Evolutionary conservation across 2,329 filamentous ascomycete species (phyloP).

Genomic region (Tolypocladium nubicola): DNA sequence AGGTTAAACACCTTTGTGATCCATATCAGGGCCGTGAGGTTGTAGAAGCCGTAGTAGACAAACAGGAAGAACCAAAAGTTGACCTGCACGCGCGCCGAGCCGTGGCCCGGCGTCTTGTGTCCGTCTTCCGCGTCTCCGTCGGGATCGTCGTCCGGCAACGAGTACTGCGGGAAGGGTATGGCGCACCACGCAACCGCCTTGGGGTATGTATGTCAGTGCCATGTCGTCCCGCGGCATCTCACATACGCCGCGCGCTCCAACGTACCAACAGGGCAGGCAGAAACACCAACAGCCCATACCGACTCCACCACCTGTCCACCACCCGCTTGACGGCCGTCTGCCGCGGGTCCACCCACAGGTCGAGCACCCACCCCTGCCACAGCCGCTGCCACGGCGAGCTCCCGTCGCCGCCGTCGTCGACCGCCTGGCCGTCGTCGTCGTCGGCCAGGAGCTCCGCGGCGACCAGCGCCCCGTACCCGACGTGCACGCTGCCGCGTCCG

Average conservation of each 20-base stretch:
- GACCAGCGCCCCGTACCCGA: conserved; percentile 44
- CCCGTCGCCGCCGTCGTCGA: conserved; percentile 20
- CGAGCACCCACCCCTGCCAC: conserved; percentile 27
- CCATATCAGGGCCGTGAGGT: conserved; percentile 56
- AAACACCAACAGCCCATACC: conserved; percentile 50
- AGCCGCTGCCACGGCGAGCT: conserved; percentile 22
- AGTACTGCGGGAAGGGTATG: conserved; percentile 54
- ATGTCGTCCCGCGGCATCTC: background rate
- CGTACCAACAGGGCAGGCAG: conserved; percentile 50
- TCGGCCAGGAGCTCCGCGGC: conserved; percentile 29
- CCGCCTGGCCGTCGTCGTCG: conserved; percentile 14
- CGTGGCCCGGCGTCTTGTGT: conserved; percentile 46
- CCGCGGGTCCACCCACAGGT: conserved; percentile 52
- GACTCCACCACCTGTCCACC: conserved; percentile 52
- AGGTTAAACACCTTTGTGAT: conserved; percentile 64
- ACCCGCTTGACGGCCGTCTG: conserved; percentile 46
- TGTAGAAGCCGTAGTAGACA: conserved; percentile 61
- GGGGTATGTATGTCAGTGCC: background rate
- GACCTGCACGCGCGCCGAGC: conserved; percentile 50
- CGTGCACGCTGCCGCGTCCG: conserved; percentile 41
- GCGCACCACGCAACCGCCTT: conserved; percentile 56
- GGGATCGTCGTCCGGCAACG: conserved; percentile 30
- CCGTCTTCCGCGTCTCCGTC: conserved; percentile 1
- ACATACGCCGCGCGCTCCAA: background rate
- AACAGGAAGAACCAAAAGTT: conserved; percentile 66